Evolutionary conservation across 306 rosid genomes (phyloP).

Genomic region (Vigna reflexopilosa): DNA sequence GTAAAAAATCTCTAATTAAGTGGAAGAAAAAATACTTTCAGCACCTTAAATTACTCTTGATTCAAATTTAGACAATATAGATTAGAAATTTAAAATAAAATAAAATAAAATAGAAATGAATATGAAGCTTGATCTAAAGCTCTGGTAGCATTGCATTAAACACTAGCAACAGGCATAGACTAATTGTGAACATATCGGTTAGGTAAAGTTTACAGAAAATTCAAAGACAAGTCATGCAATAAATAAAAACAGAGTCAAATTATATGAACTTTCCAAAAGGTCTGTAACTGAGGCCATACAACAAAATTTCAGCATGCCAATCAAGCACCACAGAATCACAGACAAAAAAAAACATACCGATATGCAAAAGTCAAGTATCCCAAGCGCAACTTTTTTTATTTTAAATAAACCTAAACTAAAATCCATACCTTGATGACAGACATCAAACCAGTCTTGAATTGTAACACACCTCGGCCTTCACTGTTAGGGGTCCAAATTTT

Average conservation of each 20-base stretch:
- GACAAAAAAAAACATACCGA: conserved; percentile 33
- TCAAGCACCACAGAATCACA: background rate
- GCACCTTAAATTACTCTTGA: too few species aligned
- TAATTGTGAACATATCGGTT: background rate
- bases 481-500: conserved; percentile 92
- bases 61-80: too few species aligned
- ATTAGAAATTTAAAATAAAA: too few species aligned
- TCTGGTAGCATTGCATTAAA: too few species aligned
- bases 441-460: conserved; percentile 97
- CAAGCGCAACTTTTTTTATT: conserved; percentile 6
- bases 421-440: conserved; percentile 88
- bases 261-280: conserved; percentile 8
- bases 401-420: conserved; percentile 14
- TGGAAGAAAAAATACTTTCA: too few species aligned
- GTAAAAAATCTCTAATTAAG: too few species aligned
- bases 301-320: conserved; percentile 19
- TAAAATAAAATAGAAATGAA: too few species aligned
- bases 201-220: too few species aligned
- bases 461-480: conserved; percentile 97
- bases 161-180: too few species aligned
- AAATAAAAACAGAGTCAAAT: background rate
- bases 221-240: conserved; percentile 23
- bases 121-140: too few species aligned
- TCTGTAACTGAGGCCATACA: background rate
- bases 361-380: conserved; percentile 19